These are phyloP conservation scores for Alternaria hordeiaustralica DNA, from an alignment of 2,329 filamentous ascomycete species.

Conservation along the genomic window DNA sequence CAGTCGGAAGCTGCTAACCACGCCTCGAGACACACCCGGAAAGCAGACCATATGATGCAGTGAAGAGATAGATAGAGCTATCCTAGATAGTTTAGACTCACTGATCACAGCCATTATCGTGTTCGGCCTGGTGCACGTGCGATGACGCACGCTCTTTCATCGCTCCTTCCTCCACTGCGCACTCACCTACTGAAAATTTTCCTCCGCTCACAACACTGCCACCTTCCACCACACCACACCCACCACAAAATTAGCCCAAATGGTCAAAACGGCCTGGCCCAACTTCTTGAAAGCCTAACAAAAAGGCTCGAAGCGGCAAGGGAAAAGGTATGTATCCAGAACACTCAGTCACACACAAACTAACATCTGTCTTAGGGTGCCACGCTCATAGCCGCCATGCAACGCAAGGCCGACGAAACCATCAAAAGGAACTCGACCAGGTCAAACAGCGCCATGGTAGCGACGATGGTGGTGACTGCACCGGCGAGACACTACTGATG, in stretches of 20 bases:
- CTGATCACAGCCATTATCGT: background rate
- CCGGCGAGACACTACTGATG: background rate
- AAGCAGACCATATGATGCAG: background rate
- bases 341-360: background rate
- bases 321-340: background rate
- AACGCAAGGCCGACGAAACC: background rate
- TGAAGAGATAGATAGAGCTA: background rate
- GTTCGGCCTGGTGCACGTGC: background rate
- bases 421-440: background rate
- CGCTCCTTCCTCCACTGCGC: background rate
- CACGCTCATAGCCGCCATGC: background rate
- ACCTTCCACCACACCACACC: background rate
- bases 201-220: background rate
- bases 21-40: background rate
- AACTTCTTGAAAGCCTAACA: background rate
- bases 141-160: background rate
- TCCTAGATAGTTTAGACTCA: background rate
- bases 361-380: background rate
- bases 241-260: background rate
- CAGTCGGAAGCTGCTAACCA: background rate
- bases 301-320: background rate
- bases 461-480: background rate
- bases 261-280: background rate
- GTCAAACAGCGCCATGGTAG: background rate
- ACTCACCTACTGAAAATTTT: background rate